Evolutionary conservation across 139 green algal species (phyloP).

Genomic region (Choricystis sp.): DNA sequence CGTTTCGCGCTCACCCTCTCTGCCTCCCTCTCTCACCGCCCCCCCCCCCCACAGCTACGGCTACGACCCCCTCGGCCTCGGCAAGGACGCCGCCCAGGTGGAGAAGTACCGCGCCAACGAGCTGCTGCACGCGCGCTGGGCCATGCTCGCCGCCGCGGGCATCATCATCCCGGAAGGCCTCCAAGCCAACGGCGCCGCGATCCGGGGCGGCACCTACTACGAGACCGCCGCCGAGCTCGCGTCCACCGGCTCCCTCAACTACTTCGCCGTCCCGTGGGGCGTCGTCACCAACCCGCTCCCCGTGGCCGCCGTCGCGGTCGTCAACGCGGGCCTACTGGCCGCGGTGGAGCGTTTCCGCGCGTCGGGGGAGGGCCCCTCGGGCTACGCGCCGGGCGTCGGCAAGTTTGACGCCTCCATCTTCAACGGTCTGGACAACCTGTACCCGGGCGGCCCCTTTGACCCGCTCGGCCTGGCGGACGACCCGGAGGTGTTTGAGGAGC

Average conservation of each 20-base stretch:
- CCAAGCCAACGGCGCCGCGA: constrained; percentile 67
- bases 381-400: constrained; percentile 75
- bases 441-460: constrained; percentile 94
- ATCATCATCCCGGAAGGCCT: constrained; percentile 94
- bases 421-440: constrained; percentile 73
- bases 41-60: constrained; percentile 50
- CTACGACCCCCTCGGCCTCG: constrained; percentile 85
- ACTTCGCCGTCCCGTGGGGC: constrained; percentile 78
- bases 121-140: constrained; percentile 89
- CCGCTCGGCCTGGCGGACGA: constrained; percentile 84
- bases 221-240: constrained; percentile 88
- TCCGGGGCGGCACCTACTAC: constrained; percentile 81
- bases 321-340: constrained; percentile 72
- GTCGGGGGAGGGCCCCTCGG: constrained; percentile 49
- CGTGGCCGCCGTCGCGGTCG: constrained; percentile 51
- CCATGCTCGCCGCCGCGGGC: constrained; percentile 95
- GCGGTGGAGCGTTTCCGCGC: constrained; percentile 74
- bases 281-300: constrained; percentile 81
- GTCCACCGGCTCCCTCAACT: constrained; percentile 84
- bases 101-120: constrained; percentile 82
- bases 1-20: too few species aligned
- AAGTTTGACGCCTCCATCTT: constrained; percentile 82
- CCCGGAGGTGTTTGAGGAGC: constrained; percentile 74
- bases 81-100: constrained; percentile 63
- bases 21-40: neutral